Base-by-base conservation (phyloP, 148 eudicot species). In the Rhododendron ferrugineum region DNA sequence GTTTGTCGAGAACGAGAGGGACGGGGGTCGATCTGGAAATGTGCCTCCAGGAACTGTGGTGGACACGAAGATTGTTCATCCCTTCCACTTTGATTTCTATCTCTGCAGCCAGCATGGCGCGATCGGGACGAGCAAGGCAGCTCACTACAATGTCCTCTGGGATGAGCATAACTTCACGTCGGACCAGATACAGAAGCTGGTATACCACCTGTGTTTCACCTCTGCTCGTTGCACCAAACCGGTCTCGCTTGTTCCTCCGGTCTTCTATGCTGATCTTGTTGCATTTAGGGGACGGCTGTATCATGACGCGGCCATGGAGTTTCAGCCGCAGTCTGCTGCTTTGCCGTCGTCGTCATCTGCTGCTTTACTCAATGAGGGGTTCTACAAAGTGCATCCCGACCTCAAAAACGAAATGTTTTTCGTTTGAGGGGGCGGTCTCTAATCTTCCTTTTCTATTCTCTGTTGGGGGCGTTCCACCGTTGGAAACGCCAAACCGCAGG, bases 221-320 rank as follows among this genome's bases (percentile, higher is more conserved):
- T 90, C 87, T 83, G 90, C 90, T 2, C 87, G 94, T 0, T 92
- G 92, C 89, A 92, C 92, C 0, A 89, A 90, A 30, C 93, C 93
- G 0, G 91, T 89, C 10, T 90, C 93, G 0, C 89, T 92, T n/a
- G 92, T 90, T 4, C 89, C 92, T 0, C 93, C 93, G 0, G 92
- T 92, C 32, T 89, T 89, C 83, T 92, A 90, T 75, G 92, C 93
- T 15, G 92, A 92, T 81, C 89, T 89, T 18, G 93, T 89, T 18
- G 93, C 93, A 1, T 92, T 89, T 26, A 85, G 92, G 86, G 93
- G 92, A 23, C 89, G 92, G 5, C 47, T 89, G 89, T 90, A 78
- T 76, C 92, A 90, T 40, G 92, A 92, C 81, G 92, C 77, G 34
- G 37, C 66, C 82, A 88, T 84, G 87, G 85, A 62, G 86, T 5